Base-by-base conservation (phyloP, 306 rosid genomes). In the Hippophae gyantsensis region DNA sequence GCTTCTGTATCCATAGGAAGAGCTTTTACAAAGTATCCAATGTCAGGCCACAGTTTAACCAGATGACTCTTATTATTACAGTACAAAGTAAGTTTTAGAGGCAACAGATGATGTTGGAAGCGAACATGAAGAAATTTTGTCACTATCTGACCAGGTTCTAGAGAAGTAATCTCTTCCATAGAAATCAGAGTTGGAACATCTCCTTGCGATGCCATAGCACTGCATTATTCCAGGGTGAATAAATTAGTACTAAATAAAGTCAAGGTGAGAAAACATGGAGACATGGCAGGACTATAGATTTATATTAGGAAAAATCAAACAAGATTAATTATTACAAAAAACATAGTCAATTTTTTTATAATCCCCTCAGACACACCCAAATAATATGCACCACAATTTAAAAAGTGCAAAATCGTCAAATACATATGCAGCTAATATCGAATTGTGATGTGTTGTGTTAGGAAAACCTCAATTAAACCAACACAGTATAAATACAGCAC, bases 41-140 rank as follows among this genome's bases (percentile, higher is more conserved):
- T 86, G 73, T 88, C 97, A 11, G 99, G 99, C 78, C 86, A 78
- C 67, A 93, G 63, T 67, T 74, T 92, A 53, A 87, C 90, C 52
- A 83, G 81, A 74, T 78, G 70, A 68, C 60, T 88, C 69, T 74
- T 84, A 69, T 83, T 87, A 53, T 86, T 76, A 75, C 90, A 84
- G 78, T 68, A 75, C 60, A 93, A 77, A 74, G 80, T 75, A 71
- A 93, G 69, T 76, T 88, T 88, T 59, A 86, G 76, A 68, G 99
- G 95, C 82, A 93, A 73, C 53, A 93, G 94, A 63, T 93, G 99
- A 78, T 93, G 99, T 75, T 80, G 86, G 79, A 93, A 93, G 60
- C 78, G 85, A 72, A 77, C 97, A 53, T 86, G 89, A 54, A 88
- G 67, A 62, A 65, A 72, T 75, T 80, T 78, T 14, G 80, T 77